phyloP scores from a whole-genome alignment of 179 eudicot species.

The Vitellaria paradoxa region DNA sequence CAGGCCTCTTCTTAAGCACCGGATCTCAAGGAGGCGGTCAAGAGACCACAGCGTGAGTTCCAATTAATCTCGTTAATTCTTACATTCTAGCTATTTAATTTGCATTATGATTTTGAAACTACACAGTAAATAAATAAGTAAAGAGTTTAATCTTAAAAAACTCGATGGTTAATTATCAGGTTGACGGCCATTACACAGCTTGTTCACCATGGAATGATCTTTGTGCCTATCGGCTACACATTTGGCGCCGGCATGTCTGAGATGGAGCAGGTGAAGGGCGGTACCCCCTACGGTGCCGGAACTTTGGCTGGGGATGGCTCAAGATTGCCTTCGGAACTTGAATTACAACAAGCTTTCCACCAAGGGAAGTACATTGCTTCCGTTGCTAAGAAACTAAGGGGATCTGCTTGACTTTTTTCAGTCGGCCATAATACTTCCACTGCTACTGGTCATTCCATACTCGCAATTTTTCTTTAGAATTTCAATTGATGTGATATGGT shows the following conservation, averaged over 20 bases:
- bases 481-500: neutral
- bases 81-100: no score
- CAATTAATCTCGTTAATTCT: neutral
- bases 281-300: conserved; percentile 74
- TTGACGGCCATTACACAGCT: conserved; percentile 80
- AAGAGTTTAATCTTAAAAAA: no score
- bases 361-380: conserved; percentile 68
- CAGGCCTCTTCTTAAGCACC: conserved; percentile 67
- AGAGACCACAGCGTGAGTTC: conserved; percentile 74
- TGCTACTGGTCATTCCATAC: neutral
- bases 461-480: neutral
- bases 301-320: conserved; percentile 77
- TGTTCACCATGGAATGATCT: no score
- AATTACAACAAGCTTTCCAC: conserved; percentile 61
- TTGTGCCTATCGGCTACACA: no score
- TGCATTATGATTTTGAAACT: no score
- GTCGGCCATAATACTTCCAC: neutral
- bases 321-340: conserved; percentile 64
- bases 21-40: conserved; percentile 88
- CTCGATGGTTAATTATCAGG: conserved; percentile 40
- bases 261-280: conserved; percentile 68
- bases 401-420: conserved; percentile 30
- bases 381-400: conserved; percentile 68
- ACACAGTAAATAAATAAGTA: no score
- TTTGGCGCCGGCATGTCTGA: conserved; percentile 75